Base-by-base conservation (phyloP, 768 basidiomycete species). In the Boletus rufocinnamomeus region DNA sequence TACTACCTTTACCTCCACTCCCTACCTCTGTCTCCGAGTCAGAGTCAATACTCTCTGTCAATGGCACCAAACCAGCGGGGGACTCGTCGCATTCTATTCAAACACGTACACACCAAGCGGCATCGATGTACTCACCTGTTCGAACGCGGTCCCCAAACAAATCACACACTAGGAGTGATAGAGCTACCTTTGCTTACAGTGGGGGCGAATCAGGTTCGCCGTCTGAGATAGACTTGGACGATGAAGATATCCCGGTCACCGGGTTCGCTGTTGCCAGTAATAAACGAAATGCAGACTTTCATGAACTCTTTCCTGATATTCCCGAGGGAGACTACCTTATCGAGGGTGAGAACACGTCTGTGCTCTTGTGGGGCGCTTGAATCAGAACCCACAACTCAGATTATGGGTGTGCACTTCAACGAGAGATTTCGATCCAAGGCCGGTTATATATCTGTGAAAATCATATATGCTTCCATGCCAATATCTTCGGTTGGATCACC, bases 401-500 rank as follows among this genome's bases (percentile, higher is more conserved):
- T 74, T 99, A 98, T 65, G 97, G 97, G 7, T 99, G 97, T 69
- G 97, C 97, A 0, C 75, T 98, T 14, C 95, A 98, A 74, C 85
- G 95, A 43, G 97, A 98, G 72, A 98, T 98, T 64, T 80, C 98
- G 32, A 89, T 98, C 44, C 97, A 98, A 80, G 97, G 97, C 6
- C 82, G 97, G 13, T 72, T 99, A 56, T 98, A 98, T 74, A 92
- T 98, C 25, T 98, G 96, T 8, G 96, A 99, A 75, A 98, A 98
- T 75, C 95, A 98, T 69, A 84, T 98, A n/a, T 98, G 94, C 77
- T 99, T 98, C 79, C 93, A 99, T 66, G 96, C 97, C 45, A 98
- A 98, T 70, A 98, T 98, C 45, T 96, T 98, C 73, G 96, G 97
- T 45, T 98, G 96, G 97, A 89, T 97, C 50, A 98, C 96, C 30